phyloP scores from a whole-genome alignment of 192 early-diverging fungal genomes.

The Backusella mclennaniae region DNA sequence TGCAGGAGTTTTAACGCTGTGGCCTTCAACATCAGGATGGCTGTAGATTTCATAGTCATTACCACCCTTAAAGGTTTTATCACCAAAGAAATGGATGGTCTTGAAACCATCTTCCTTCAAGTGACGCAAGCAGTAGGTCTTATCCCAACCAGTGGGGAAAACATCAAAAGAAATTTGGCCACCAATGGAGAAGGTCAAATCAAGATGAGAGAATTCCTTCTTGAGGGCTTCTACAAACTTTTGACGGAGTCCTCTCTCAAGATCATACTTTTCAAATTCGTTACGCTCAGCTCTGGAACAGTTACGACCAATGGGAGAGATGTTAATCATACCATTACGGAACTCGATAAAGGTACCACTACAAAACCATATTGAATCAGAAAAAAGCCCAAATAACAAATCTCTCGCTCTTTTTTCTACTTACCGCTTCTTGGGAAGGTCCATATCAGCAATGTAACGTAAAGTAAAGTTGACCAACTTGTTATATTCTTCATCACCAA shows the following conservation, averaged over 20 bases:
- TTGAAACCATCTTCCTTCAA: constrained; percentile 84
- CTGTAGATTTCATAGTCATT: constrained; percentile 98
- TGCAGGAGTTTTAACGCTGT: constrained; percentile 78
- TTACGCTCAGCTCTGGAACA: constrained; percentile 86
- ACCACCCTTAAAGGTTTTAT: constrained; percentile 96
- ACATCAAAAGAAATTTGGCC: constrained; percentile 99
- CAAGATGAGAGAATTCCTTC: constrained; percentile 80
- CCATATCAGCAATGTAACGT: constrained; percentile 91
- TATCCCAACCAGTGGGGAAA: constrained; percentile 99
- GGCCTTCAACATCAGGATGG: constrained; percentile 78
- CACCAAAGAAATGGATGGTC: constrained; percentile 97
- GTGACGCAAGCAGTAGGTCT: constrained; percentile 96
- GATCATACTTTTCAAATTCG: constrained; percentile 91
- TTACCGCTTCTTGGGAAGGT: constrained; percentile 92
- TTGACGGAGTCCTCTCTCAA: constrained; percentile 76
- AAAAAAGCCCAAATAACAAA: neutral
- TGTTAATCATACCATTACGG: constrained; percentile 99
- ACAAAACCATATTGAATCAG: constrained; percentile 2
- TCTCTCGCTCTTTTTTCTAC: neutral
- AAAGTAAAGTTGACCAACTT: constrained; percentile 92
- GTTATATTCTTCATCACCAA: constrained; percentile 93
- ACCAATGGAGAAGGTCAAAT: constrained; percentile 93
- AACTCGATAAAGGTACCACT: constrained; percentile 98
- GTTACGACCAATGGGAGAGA: constrained; percentile 96
- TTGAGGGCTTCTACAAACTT: constrained; percentile 84